A percentile compares a stretch with the other conserved stretches of the same genome.
phyloP scores from a whole-genome alignment of 1,284 basidiomycete species.

The Ceratobasidium sp. region DNA sequence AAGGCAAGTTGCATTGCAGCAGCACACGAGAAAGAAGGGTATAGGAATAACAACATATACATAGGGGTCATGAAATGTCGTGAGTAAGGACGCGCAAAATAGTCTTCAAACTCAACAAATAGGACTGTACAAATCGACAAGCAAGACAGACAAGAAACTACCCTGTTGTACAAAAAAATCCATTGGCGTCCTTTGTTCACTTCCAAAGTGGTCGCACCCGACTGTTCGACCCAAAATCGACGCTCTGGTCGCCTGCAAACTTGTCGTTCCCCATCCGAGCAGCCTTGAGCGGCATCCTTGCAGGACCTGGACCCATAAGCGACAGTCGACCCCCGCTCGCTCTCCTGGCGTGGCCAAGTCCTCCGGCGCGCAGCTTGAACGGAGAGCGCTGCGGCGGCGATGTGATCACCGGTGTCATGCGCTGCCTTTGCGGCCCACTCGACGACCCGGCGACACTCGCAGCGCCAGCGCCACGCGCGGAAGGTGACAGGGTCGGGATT shows the following conservation, averaged over 20 bases:
- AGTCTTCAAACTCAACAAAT: constrained; percentile 21
- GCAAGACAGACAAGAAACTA: constrained; percentile 1
- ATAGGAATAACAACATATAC: constrained; percentile 29
- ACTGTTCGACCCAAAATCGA: constrained; percentile 6
- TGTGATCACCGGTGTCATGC: constrained; percentile 7
- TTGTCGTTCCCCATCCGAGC: constrained; percentile 14
- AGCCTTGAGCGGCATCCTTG: constrained; percentile 23
- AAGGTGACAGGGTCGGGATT: constrained; percentile 56
- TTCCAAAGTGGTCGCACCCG: constrained; percentile 28
- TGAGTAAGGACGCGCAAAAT: constrained; percentile 27
- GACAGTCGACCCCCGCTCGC: constrained; percentile 23
- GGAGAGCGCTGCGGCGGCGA: constrained; percentile 26
- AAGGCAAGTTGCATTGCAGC: background rate
- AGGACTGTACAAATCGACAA: constrained; percentile 33
- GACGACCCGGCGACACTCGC: background rate
- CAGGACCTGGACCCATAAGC: constrained; percentile 16
- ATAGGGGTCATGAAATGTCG: constrained; percentile 23
- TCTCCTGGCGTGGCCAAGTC: constrained; percentile 14
- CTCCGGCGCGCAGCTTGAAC: constrained; percentile 24
- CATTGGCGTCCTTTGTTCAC: background rate
- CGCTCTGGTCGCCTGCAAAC: constrained; percentile 35
- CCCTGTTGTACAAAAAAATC: constrained; percentile 24
- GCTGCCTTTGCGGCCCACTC: constrained; percentile 30
- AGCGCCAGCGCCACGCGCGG: background rate
- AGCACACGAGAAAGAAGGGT: constrained; percentile 17